Evolutionary conservation across 345 rosid genomes (phyloP).

Genomic region (Populus ilicifolia): DNA sequence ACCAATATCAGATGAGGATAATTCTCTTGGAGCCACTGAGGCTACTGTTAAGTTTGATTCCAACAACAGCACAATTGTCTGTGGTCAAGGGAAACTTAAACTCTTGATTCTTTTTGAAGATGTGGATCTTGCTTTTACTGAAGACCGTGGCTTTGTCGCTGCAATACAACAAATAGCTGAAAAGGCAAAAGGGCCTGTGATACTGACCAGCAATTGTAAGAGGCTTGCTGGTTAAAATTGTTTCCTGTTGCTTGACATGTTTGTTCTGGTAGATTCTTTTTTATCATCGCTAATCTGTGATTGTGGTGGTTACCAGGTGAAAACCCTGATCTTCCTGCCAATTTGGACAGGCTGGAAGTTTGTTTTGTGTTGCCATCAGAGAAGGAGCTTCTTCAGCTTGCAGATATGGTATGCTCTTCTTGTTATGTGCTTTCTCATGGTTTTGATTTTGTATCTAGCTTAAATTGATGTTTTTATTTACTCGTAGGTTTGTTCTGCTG

Average conservation of each 20-base stretch:
- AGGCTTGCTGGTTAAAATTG: slow-evolving; percentile 10
- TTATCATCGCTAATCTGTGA: slow-evolving; percentile 1
- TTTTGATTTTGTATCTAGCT: neutral
- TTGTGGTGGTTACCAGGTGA: slow-evolving; percentile 45
- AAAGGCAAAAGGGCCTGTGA: slow-evolving; percentile 84
- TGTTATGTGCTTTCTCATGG: neutral
- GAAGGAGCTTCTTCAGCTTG: slow-evolving; percentile 56
- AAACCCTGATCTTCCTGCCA: slow-evolving; percentile 65
- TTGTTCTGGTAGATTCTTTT: slow-evolving; percentile 7
- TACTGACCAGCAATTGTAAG: slow-evolving; percentile 86
- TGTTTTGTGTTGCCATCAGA: slow-evolving; percentile 51
- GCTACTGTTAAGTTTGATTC: slow-evolving; percentile 28
- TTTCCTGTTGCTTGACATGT: slow-evolving; percentile 2
- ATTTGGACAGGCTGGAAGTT: slow-evolving; percentile 57
- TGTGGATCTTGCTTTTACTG: slow-evolving; percentile 74
- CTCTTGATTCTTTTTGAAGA: slow-evolving; percentile 90
- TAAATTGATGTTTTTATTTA: neutral
- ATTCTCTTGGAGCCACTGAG: slow-evolving; percentile 18
- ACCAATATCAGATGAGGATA: slow-evolving; percentile 33
- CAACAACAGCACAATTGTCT: slow-evolving; percentile 26
- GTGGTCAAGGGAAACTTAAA: slow-evolving; percentile 40
- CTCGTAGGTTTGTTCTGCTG: slow-evolving; percentile 69
- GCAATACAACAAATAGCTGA: slow-evolving; percentile 84
- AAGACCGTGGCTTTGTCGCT: slow-evolving; percentile 85
- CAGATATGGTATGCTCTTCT: slow-evolving; percentile 43